Base-by-base conservation (phyloP, 192 early-diverging fungal genomes). In the Coemansia sp. region DNA sequence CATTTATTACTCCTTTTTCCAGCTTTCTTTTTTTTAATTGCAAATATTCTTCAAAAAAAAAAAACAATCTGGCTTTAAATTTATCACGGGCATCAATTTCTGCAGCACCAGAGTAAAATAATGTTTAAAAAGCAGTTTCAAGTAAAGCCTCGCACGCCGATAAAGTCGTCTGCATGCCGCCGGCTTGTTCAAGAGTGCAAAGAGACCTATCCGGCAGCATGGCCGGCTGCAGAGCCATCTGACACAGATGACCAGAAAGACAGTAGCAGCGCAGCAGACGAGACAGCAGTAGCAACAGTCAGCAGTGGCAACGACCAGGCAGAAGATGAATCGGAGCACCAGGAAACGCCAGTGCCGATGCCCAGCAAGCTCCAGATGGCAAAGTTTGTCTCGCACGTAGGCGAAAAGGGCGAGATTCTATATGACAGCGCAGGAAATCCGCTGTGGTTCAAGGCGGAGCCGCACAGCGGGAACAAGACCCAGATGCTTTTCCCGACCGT, bases 41-140 rank as follows among this genome's bases (percentile, higher is more conserved):
- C n/a, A n/a, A n/a, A n/a, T n/a, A n/a, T n/a, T n/a, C n/a, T n/a
- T n/a, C n/a, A n/a, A n/a, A n/a, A n/a, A n/a, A n/a, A n/a, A n/a
- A n/a, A n/a, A n/a, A n/a, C n/a, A n/a, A n/a, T n/a, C n/a, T n/a
- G n/a, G n/a, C n/a, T n/a, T n/a, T n/a, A n/a, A n/a, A n/a, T n/a
- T n/a, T n/a, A n/a, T n/a, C n/a, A n/a, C n/a, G n/a, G n/a, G n/a
- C n/a, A n/a, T n/a, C n/a, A n/a, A n/a, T n/a, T n/a, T n/a, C n/a
- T n/a, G n/a, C n/a, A n/a, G n/a, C n/a, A n/a, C n/a, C n/a, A n/a
- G n/a, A 55, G 54, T 16, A 28, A 46, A 47, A 91, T 91, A 47
- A 91, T 91, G 89, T 91, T 91, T 68, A 91, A 89, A 60, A 92
- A 91, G 68, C 86, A 88, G 0, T 71, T 87, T 47, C 69, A 84